phyloP scores from a whole-genome alignment of 139 green algal species.

The Zygnema circumcarinatum region DNA sequence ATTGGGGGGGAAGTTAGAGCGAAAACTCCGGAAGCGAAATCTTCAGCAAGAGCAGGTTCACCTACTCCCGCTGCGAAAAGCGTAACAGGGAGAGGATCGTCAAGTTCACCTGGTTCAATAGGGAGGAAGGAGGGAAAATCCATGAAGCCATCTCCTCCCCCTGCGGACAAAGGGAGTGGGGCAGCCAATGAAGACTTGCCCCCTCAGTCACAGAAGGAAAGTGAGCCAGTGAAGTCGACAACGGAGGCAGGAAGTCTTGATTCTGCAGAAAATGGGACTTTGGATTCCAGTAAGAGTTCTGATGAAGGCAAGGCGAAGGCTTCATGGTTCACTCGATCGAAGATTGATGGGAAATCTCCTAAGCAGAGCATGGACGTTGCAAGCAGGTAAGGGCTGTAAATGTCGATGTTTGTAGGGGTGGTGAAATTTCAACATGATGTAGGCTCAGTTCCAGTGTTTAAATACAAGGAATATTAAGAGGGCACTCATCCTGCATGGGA shows the following conservation, averaged over 20 bases:
- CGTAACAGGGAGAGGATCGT: neutral
- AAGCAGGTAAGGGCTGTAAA: neutral
- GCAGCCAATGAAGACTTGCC: neutral
- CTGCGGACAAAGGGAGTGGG: neutral
- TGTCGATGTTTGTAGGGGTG: neutral
- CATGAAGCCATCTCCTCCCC: neutral
- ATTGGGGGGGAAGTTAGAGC: neutral
- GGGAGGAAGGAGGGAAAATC: neutral
- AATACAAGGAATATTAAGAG: no score
- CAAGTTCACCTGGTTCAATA: neutral
- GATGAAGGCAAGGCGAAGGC: neutral
- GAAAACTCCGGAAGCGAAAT: neutral
- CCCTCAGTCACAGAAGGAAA: neutral
- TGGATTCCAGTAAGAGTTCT: no score
- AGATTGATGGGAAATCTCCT: neutral
- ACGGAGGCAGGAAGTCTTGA: neutral
- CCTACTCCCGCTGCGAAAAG: neutral
- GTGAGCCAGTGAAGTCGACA: neutral
- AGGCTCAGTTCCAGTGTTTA: no score
- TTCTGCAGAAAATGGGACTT: neutral
- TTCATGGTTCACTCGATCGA: neutral
- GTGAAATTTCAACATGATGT: no score
- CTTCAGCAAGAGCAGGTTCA: neutral
- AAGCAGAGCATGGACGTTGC: neutral
- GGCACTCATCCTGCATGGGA: no score